Conservation (phyloP, 805 yeast genomes). For the Crinitomyces ghanaensis region DNA sequence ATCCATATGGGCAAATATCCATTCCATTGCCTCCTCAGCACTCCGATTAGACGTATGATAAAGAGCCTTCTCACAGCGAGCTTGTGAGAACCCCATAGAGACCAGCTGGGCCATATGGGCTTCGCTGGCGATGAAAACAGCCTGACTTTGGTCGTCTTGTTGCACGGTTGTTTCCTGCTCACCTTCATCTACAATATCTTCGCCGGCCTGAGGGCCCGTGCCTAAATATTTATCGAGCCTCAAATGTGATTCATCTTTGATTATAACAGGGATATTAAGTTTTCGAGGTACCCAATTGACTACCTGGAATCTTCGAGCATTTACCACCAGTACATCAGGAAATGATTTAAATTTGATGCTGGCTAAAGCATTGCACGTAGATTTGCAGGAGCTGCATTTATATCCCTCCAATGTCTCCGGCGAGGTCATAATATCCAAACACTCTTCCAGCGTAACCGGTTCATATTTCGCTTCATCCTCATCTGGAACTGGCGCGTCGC, state of each 20-base stretch:
- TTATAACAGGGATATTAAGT: constrained; percentile 55
- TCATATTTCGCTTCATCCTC: constrained; percentile 38
- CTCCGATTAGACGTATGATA: constrained; percentile 56
- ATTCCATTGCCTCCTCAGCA: constrained; percentile 71
- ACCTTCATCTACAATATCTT: constrained; percentile 31
- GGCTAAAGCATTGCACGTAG: constrained; percentile 28
- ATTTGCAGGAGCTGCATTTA: constrained; percentile 45
- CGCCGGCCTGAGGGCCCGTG: constrained; percentile 32
- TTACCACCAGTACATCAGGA: constrained; percentile 62
- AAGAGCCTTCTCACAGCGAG: constrained; percentile 55
- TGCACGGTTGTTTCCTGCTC: constrained; percentile 17
- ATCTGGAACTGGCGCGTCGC: constrained; percentile 7
- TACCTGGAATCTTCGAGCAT: constrained; percentile 69
- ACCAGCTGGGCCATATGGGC: constrained; percentile 41
- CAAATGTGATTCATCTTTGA: constrained; percentile 36
- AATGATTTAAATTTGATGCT: constrained; percentile 42
- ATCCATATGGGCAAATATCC: constrained; percentile 85
- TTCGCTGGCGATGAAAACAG: constrained; percentile 41
- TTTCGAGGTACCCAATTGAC: constrained; percentile 88
- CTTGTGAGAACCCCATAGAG: constrained; percentile 82
- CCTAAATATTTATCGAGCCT: constrained; percentile 35
- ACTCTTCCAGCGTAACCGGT: constrained; percentile 37
- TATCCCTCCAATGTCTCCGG: constrained; percentile 54
- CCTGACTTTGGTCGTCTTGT: constrained; percentile 10
- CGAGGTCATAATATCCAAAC: constrained; percentile 35